Conservation (phyloP, 2,329 filamentous ascomycete species). For the Phialophora tarda region DNA sequence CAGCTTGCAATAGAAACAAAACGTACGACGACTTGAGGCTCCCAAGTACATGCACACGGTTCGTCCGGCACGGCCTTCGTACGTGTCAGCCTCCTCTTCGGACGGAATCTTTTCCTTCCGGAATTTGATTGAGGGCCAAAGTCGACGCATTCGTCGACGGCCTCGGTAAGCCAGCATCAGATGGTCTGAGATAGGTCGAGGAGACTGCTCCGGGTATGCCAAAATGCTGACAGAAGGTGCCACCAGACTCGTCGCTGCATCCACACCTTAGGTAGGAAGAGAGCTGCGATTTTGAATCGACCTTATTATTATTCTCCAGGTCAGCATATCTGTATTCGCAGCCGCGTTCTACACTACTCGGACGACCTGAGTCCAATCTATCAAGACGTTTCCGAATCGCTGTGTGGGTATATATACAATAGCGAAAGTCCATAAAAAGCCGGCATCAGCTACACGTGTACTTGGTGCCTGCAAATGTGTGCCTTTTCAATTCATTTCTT, state of each 20-base stretch:
- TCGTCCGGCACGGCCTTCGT: not conserved
- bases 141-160: not conserved
- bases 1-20: not conserved
- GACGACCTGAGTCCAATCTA: not conserved
- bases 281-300: not conserved
- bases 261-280: not conserved
- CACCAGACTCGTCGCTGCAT: not conserved
- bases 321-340: not conserved
- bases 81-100: not conserved
- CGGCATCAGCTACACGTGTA: slow-evolving; percentile 12
- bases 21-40: not conserved
- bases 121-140: not conserved
- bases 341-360: not conserved
- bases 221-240: not conserved
- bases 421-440: not conserved
- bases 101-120: not conserved
- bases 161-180: not conserved
- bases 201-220: not conserved
- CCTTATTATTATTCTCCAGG: not conserved
- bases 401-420: slow-evolving; percentile 7
- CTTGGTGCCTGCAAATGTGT: slow-evolving; percentile 7
- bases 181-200: not conserved
- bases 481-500: slow-evolving; percentile 3
- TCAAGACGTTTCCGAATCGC: not conserved
- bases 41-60: not conserved